Evolutionary conservation across 352 stramenopile genomes (phyloP).

Genomic region (Globisporangium polare): DNA sequence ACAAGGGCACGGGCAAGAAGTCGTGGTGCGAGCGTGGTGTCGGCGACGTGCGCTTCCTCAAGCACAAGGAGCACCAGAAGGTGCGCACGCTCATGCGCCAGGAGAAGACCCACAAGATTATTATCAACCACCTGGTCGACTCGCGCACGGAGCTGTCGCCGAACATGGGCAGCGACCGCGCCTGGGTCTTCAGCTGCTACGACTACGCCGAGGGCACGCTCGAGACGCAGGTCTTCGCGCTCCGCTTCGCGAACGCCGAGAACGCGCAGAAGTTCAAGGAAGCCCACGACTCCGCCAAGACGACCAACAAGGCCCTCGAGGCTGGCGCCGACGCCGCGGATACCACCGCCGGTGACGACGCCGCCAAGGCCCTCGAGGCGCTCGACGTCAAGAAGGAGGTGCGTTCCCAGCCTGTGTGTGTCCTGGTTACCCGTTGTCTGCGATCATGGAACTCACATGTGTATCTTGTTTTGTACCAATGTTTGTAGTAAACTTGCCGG

Average conservation of each 20-base stretch:
- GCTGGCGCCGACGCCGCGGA: slow-evolving; percentile 90
- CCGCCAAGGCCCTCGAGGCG: slow-evolving; percentile 87
- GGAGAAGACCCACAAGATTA: slow-evolving; percentile 99
- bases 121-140: slow-evolving; percentile 97
- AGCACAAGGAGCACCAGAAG: slow-evolving; percentile 94
- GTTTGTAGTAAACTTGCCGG: slow-evolving; percentile 16
- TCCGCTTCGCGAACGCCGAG: slow-evolving; percentile 95
- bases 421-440: background rate
- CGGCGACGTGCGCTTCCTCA: slow-evolving; percentile 95
- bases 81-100: slow-evolving; percentile 97
- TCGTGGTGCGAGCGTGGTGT: slow-evolving; percentile 97
- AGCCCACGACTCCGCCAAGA: slow-evolving; percentile 91
- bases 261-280: slow-evolving; percentile 97
- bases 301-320: slow-evolving; percentile 93
- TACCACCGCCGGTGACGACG: slow-evolving; percentile 90
- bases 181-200: slow-evolving; percentile 98
- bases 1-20: slow-evolving; percentile 98
- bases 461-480: background rate
- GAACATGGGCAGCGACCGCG: slow-evolving; percentile 95
- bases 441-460: background rate
- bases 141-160: slow-evolving; percentile 94
- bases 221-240: slow-evolving; percentile 86
- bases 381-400: slow-evolving; percentile 90
- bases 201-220: slow-evolving; percentile 96
- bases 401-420: background rate